Conservation (phyloP, 495 filamentous ascomycete genomes). For the Acidomyces sp. region DNA sequence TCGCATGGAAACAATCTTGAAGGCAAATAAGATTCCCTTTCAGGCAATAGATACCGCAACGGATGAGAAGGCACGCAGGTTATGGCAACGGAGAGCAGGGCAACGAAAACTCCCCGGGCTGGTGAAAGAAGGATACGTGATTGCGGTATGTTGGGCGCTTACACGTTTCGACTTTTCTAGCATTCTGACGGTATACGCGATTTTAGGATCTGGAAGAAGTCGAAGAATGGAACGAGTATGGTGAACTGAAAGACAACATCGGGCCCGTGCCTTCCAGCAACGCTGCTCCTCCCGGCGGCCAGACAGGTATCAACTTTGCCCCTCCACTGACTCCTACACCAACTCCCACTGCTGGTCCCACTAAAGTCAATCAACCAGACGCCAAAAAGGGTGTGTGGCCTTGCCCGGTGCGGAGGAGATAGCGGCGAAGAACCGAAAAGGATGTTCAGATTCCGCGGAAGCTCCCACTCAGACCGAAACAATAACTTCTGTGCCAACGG, state of each 20-base stretch:
- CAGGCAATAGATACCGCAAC: slow-evolving; percentile 84
- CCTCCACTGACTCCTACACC: slow-evolving; percentile 7
- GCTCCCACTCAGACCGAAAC: slow-evolving; percentile 7
- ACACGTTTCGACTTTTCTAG: too few species aligned
- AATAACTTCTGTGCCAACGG: slow-evolving; percentile 7
- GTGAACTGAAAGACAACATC: slow-evolving; percentile 78
- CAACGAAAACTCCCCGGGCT: slow-evolving; percentile 76
- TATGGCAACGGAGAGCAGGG: slow-evolving; percentile 72
- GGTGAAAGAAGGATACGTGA: slow-evolving; percentile 71
- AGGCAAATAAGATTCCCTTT: slow-evolving; percentile 87
- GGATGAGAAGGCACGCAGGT: slow-evolving; percentile 76
- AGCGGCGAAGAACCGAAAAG: slow-evolving; percentile 3
- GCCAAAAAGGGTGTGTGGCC: slow-evolving; percentile 1
- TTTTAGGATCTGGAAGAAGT: slow-evolving; percentile 76
- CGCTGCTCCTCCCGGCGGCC: slow-evolving; percentile 9
- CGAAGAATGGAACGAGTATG: slow-evolving; percentile 99
- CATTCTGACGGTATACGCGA: not conserved
- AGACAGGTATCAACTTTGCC: slow-evolving; percentile 12
- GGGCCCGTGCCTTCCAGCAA: slow-evolving; percentile 29
- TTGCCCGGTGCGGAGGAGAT: slow-evolving; percentile 16
- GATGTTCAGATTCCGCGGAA: not conserved
- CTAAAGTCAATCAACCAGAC: not conserved
- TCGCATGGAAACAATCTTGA: slow-evolving; percentile 88
- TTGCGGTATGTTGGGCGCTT: slow-evolving; percentile 63
- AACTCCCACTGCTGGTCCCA: slow-evolving; percentile 4